Base-by-base conservation (phyloP, 2,329 filamentous ascomycete genomes). In the Sporothrix schenckii region DNA sequence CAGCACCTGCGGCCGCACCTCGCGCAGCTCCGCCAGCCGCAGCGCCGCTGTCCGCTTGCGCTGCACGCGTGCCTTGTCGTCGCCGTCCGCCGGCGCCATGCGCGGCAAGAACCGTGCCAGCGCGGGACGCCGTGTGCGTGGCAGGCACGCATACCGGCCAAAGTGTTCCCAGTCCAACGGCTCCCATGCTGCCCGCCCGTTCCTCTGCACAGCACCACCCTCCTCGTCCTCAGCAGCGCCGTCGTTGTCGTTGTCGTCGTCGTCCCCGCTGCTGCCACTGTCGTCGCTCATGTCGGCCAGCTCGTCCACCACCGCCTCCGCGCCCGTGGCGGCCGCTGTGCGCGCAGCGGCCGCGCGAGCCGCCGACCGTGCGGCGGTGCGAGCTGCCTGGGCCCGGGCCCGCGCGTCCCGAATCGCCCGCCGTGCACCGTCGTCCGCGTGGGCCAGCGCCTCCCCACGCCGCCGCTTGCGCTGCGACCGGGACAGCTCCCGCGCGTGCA, bases 161-260 rank as follows among this genome's bases (percentile, higher is more conserved):
- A 98, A 84, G 75, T 93, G 88, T 53, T 89, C 87, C 95, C 95
- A 99, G 77, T 96, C 92, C 77, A 94, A 85, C 75, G 89, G 88
- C 73, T 95, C 92, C 11, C 90, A 92, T 69, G 90, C 87, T 47
- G 91, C 88, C 2, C 85, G 86, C 1, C 87, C 89, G 6, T 61
- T 21, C 16, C 86, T 14, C 87, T 86, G 14, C 88, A 13, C 86
- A 10, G 83, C 83, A 2, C 82, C 81, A 13, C 79, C 78, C 4
- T 77, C 92, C 68, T 90, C 87, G 50, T 92, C 89, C 1, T 85
- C 88, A 1, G 87, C 87, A 0, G 90, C 89, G 1, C 91, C 91
- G 6, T 90, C 86, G 13, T 88, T 86, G 10, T 84, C 83, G 6
- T 90, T 86, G 13, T 88, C 86, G 10, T 84, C 82, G 70, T 77